A percentile compares a stretch with the other conserved stretches of the same genome.
phyloP scores from a whole-genome alignment of 192 early-diverging fungal species.

The Podochytrium sp. region DNA sequence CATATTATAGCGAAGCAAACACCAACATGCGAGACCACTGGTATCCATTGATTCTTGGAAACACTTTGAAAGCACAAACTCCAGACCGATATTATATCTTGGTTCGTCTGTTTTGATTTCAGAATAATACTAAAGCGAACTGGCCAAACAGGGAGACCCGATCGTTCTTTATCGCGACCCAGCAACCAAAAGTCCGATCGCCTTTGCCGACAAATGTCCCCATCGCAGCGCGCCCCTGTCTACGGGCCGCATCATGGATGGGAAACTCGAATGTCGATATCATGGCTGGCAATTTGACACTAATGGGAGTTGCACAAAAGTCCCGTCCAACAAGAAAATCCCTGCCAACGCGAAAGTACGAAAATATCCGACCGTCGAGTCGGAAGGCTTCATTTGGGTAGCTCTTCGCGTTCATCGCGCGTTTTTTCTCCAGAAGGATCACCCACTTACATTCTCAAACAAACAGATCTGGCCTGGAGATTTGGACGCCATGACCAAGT shows the following conservation, averaged over 20 bases:
- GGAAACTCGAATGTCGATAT: conserved; percentile 49
- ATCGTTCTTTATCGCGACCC: conserved; percentile 50
- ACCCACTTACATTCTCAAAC: too few species aligned
- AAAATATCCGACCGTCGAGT: conserved; percentile 36
- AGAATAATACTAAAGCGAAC: too few species aligned
- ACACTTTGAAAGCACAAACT: conserved; percentile 3
- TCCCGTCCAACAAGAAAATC: conserved; percentile 41
- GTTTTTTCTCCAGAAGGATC: background rate
- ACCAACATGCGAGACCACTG: conserved; percentile 31
- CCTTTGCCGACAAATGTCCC: conserved; percentile 45
- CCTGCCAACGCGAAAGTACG: conserved; percentile 41
- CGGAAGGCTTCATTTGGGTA: conserved; percentile 41
- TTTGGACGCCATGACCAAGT: conserved; percentile 9
- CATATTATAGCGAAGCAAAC: conserved; percentile 6
- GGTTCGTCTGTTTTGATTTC: too few species aligned
- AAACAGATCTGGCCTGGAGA: conserved; percentile 37
- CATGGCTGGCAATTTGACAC: conserved; percentile 54
- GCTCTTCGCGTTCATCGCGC: background rate
- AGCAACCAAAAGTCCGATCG: conserved; percentile 18
- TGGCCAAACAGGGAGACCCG: conserved; percentile 32
- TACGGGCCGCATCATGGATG: conserved; percentile 41
- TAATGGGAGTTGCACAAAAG: conserved; percentile 37
- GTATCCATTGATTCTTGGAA: conserved; percentile 37
- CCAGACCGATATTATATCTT: background rate
- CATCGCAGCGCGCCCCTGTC: conserved; percentile 50